Percentiles rank a stretch among this genome's conserved stretches.
Conservation (phyloP, 495 filamentous ascomycete species). For the Xylaria palmicola region DNA sequence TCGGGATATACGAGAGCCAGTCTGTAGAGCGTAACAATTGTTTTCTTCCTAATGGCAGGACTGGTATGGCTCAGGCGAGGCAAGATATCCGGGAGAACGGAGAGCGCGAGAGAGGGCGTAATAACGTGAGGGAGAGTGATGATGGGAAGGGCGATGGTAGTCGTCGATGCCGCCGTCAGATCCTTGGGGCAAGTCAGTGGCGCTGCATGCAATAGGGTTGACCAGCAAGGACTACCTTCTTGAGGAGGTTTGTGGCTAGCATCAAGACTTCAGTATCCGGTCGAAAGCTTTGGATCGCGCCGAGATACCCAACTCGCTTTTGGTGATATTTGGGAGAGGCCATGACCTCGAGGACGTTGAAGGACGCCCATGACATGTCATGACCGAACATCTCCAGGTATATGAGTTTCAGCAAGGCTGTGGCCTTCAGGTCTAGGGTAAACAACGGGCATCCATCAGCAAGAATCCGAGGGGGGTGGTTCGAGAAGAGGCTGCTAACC, state of each 20-base stretch:
- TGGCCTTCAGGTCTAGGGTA: constrained; percentile 82
- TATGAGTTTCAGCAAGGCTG: constrained; percentile 87
- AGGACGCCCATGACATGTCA: constrained; percentile 99
- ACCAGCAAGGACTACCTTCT: constrained; percentile 64
- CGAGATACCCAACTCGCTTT: constrained; percentile 95
- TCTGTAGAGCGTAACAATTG: constrained; percentile 87
- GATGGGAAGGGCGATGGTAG: constrained; percentile 80
- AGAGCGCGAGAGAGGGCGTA: constrained; percentile 85
- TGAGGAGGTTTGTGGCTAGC: constrained; percentile 94
- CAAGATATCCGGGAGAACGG: constrained; percentile 78
- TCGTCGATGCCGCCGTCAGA: constrained; percentile 68
- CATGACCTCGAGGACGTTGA: constrained; percentile 98
- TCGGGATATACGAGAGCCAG: constrained; percentile 93
- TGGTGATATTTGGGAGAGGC: constrained; percentile 89
- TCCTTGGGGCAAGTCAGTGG: constrained; percentile 55
- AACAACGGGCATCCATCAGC: constrained; percentile 23
- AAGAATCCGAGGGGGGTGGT: background rate
- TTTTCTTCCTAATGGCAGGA: constrained; percentile 85
- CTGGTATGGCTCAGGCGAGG: constrained; percentile 84
- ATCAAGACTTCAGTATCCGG: constrained; percentile 95
- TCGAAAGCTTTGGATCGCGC: constrained; percentile 92
- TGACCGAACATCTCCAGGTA: constrained; percentile 99
- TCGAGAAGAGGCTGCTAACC: constrained; percentile 48
- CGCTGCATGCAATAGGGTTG: background rate
- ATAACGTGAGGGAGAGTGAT: constrained; percentile 87